Evolutionary conservation across 306 rosid species (phyloP).

Genomic region (Trifolium fragiferum): DNA sequence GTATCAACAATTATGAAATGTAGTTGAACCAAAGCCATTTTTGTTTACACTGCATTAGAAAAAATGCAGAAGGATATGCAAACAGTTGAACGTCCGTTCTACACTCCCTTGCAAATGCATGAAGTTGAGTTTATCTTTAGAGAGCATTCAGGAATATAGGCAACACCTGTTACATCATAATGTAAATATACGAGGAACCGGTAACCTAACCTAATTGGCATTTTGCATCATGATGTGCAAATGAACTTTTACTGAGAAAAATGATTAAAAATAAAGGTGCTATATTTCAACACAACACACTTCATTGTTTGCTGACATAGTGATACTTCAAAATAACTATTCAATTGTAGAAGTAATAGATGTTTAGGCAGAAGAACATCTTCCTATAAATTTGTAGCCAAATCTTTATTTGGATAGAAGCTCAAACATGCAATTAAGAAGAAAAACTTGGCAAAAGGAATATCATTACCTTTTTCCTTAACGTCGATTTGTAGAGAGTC

Average conservation of each 20-base stretch:
- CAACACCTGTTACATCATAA: conserved; percentile 66
- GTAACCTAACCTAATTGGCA: conserved; percentile 27
- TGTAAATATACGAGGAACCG: not conserved
- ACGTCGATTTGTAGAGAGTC: conserved; percentile 87
- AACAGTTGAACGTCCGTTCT: conserved; percentile 38
- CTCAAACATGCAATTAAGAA: conserved; percentile 35
- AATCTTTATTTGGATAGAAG: conserved; percentile 29
- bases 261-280: not conserved
- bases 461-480: conserved; percentile 79
- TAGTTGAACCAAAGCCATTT: conserved; percentile 23
- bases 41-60: conserved; percentile 35
- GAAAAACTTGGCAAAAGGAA: conserved; percentile 8
- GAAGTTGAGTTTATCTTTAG: conserved; percentile 81
- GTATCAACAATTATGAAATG: conserved; percentile 33
- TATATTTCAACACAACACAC: not conserved
- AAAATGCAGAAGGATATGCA: conserved; percentile 36
- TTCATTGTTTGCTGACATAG: conserved; percentile 1
- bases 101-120: conserved; percentile 67
- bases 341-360: conserved; percentile 27
- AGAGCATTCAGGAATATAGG: conserved; percentile 76
- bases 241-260: not conserved
- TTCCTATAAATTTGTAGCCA: conserved; percentile 22
- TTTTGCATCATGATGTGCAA: conserved; percentile 37
- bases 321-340: conserved; percentile 27
- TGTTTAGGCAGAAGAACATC: conserved; percentile 19